A percentile compares a stretch with the other conserved stretches of the same genome.
These are phyloP conservation scores for Pterula multifida DNA, from an alignment of 1,284 basidiomycete genomes.

Conservation along the genomic window DNA sequence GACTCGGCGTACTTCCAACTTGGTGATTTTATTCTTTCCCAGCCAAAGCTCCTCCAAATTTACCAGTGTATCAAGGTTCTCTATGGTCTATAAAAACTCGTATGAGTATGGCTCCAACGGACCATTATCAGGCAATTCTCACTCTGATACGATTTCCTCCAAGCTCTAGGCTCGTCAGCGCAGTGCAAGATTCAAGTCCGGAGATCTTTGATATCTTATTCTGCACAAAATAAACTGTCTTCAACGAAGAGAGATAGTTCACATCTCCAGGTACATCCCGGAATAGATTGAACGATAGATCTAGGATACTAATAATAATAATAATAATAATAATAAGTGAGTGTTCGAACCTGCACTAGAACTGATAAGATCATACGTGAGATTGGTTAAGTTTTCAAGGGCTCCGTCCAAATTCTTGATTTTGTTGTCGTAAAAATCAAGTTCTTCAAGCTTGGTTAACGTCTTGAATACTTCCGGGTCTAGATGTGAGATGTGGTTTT, in stretches of 20 bases:
- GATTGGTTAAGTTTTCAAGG: constrained; percentile 45
- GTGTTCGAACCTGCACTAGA: too few relatives aligned
- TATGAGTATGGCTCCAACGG: constrained; percentile 1
- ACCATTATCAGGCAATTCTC: constrained; percentile 15
- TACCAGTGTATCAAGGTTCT: constrained; percentile 73
- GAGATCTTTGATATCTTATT: constrained; percentile 84
- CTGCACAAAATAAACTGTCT: constrained; percentile 89
- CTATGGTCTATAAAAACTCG: constrained; percentile 54
- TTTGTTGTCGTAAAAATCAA: constrained; percentile 95
- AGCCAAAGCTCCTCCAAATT: constrained; percentile 92
- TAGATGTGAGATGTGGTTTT: constrained; percentile 74
- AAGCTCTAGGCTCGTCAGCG: constrained; percentile 77
- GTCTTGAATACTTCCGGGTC: constrained; percentile 54
- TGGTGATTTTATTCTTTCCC: constrained; percentile 93
- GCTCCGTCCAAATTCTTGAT: constrained; percentile 57
- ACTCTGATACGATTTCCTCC: constrained; percentile 89
- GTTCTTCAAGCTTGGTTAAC: constrained; percentile 69
- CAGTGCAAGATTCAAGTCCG: constrained; percentile 46
- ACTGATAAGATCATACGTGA: constrained; percentile 46
- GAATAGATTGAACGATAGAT: constrained; percentile 93
- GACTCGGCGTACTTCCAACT: constrained; percentile 53
- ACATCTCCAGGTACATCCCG: constrained; percentile 57
- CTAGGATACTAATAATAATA: constrained; percentile 73
- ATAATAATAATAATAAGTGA: too few relatives aligned
- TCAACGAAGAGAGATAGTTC: constrained; percentile 45